These are phyloP conservation scores for Phytophthora pistaciae DNA, from an alignment of 352 stramenopile genomes.

Conservation along the genomic window DNA sequence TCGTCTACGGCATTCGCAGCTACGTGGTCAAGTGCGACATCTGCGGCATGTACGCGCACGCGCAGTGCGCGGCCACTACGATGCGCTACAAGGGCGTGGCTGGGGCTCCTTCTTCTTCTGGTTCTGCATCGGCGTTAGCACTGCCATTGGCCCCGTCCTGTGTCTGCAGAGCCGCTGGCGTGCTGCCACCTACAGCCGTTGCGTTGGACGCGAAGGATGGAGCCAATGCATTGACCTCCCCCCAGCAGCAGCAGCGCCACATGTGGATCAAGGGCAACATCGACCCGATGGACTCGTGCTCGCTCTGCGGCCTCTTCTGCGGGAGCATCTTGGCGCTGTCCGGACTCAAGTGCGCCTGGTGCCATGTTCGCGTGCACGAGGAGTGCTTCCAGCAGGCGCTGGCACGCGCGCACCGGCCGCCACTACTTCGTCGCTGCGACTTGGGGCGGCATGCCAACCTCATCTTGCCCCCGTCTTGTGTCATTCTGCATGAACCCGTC, in stretches of 20 bases:
- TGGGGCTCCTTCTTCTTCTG: constrained; percentile 2
- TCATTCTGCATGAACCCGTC: constrained; percentile 48
- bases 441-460: constrained; percentile 74
- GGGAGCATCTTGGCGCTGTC: constrained; percentile 84
- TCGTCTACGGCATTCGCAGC: constrained; percentile 87
- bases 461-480: constrained; percentile 71
- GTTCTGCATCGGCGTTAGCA: background rate
- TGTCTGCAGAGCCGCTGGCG: constrained; percentile 34
- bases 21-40: constrained; percentile 89
- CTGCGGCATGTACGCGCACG: constrained; percentile 86
- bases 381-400: constrained; percentile 71
- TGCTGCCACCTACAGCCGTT: constrained; percentile 21
- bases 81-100: constrained; percentile 51
- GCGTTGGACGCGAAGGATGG: constrained; percentile 24
- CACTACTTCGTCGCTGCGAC: constrained; percentile 66
- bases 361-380: constrained; percentile 82
- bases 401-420: constrained; percentile 32
- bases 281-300: constrained; percentile 84
- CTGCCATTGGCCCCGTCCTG: constrained; percentile 13
- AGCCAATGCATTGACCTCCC: constrained; percentile 6
- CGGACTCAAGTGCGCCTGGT: constrained; percentile 86
- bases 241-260: constrained; percentile 46
- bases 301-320: constrained; percentile 81
- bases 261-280: constrained; percentile 89
- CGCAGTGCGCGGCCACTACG: constrained; percentile 69